Evolutionary conservation across 2,329 filamentous ascomycete species (phyloP).

Genomic region (Trichoderma sp.): DNA sequence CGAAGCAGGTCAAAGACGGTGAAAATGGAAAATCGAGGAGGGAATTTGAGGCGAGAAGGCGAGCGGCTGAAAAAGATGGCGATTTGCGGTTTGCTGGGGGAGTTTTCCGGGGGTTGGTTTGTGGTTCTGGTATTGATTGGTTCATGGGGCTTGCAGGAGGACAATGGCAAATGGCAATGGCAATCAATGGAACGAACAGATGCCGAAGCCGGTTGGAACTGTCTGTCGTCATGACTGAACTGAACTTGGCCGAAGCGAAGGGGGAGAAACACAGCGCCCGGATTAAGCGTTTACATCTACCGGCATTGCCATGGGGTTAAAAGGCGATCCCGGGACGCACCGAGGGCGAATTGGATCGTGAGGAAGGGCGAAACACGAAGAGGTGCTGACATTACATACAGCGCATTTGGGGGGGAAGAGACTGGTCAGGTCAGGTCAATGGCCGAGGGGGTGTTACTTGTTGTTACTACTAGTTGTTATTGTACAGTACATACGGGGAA

Average conservation of each 20-base stretch:
- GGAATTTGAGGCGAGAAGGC: background rate
- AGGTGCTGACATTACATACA: background rate
- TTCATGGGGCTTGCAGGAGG: background rate
- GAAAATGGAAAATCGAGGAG: background rate
- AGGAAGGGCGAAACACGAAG: background rate
- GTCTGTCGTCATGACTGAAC: background rate
- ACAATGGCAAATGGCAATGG: background rate
- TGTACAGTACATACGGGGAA: background rate
- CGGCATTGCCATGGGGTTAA: conserved; percentile 15
- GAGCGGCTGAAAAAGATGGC: background rate
- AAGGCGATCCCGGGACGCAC: conserved; percentile 20
- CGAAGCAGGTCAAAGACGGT: background rate
- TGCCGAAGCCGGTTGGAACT: background rate
- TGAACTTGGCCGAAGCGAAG: background rate
- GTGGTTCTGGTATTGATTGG: background rate
- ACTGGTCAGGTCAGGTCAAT: background rate
- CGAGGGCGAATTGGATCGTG: conserved; percentile 13
- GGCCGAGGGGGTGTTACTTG: background rate
- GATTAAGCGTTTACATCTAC: conserved; percentile 17
- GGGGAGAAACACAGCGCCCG: background rate
- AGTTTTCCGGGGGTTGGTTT: background rate
- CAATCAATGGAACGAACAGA: background rate
- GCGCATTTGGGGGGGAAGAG: background rate
- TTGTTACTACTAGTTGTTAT: background rate
- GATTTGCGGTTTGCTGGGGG: background rate